Base-by-base conservation (phyloP, 768 basidiomycete genomes). In the Tricholoma terreum region DNA sequence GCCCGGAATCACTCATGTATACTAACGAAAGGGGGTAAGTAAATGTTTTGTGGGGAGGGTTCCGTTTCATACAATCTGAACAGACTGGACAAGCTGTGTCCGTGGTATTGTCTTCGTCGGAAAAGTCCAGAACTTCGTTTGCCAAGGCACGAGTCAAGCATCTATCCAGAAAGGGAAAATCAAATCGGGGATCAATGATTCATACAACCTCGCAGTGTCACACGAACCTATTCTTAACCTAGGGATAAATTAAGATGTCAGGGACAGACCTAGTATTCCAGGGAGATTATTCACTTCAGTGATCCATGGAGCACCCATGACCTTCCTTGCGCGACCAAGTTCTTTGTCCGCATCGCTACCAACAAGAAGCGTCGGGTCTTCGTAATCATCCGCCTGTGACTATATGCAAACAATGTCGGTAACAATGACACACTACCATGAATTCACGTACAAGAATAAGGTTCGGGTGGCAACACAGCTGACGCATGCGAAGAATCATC, bases 401-500 rank as follows among this genome's bases (percentile, higher is more conserved):
- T 80, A 52, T 10, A 31, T 8, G 11, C 31, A 31, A 21, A n/a
- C 42, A 22, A n/a, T 33, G 30, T 14, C 6, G 7, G 24, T 31
- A 17, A 17, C 24, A 21, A 9, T 5, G 11, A 36, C 27, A 36
- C n/a, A 27, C 22, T 43, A 58, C 38, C 46, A 58, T 45, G 15
- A 15, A 64, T 59, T 6, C 6, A 66, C 80, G 31, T 51, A 86
- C 86, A 38, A 89, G 74, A 40, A 89, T 84, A 4, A 92, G 80
- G 63, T 85, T 74, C 0, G 89, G 89, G 66, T 90, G 89, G 60
- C 83, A 82, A 64, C 86, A 89, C 0, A 91, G 71, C 64, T 91
- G 90, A 4, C 89, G 79, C 38, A 93, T 73, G 6, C 90, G 85
- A 33, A 92, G 76, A 17, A 92, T 86, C 80, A 92, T 78, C 21